Evolutionary conservation across 2,329 filamentous ascomycete genomes (phyloP), one percentile per base, ranked within the genome.

Genomic region (Macrophomina phaseolina): DNA sequence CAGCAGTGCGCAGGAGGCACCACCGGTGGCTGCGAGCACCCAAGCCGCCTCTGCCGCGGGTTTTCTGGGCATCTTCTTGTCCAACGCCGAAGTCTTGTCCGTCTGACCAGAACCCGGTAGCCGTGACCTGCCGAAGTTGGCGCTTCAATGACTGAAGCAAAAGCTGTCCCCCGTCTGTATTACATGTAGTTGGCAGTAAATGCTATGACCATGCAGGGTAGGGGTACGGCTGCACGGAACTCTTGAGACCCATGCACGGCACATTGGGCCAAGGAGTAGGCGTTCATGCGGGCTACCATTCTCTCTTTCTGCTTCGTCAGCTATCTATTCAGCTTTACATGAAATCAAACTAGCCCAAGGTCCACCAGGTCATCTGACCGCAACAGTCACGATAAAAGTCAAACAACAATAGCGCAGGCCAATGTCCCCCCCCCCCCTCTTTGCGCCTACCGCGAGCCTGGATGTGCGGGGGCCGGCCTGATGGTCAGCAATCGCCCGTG

Each of bases 41-140:
- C 45, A 62, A 49, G 45, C 42, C 56, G 56, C 56, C 42, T 11
- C 40, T 61, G 56, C 56, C 56, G 56, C 56, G 16, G 56, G 46
- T 36, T 11, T 48, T 18, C 58, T 38, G 6, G 58, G 30, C 58
- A 38, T 49, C 38, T 16, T 62, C 58, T 62, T 62, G 40, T 12
- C 36, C 42, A 12, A 34, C 12, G 42, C 23, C 45, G 23, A 48
- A 28, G 42, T 34, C 45, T 49, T 38, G n/a, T 62, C 58, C 16
- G 12, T 38, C 7, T 32, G 30, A 45, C 32, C 30, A 16, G 11
- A 49, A 38, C 45, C 16, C 34, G 32, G 46, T 23, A 48, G 30
- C 36, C 23, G 18, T 48, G 56, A 38, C 40, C 28, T 16, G 28
- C 40, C 14, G 36, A n/a, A 36, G 23, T 45, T 55, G 52, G 52